Base-by-base conservation (phyloP, 1,139 yeast species). In the Arxiozyma heterogenica region DNA sequence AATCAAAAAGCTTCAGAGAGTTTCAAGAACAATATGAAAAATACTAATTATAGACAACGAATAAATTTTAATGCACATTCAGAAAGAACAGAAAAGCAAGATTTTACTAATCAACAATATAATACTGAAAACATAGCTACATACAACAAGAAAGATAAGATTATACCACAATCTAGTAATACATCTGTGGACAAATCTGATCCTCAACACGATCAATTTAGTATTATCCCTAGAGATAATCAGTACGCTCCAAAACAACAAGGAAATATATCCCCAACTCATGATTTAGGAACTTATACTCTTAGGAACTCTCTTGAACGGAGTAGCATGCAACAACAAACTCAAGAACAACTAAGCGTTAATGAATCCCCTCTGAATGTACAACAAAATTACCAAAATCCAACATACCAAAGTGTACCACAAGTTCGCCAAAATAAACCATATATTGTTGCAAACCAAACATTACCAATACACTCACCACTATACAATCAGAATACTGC, bases 11-110 rank as follows among this genome's bases (percentile, higher is more conserved):
- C 42, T 20, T 21, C 22, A 38, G 43, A 20, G 1, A 46, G 22
- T 38, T 8, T 23, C n/a, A 21, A 2, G 22, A n/a, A 20, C 30
- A 39, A 50, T 22, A 21, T 34, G 17, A 44, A 22, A 21, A 22
- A 12, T 34, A 41, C 44, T 9, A 47, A 47, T 41, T 47, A 47
- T 12, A 47, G 50, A 41, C 44, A 47, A 23, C 39, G 50, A 47
- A 47, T 47, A 12, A 47, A 41, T 23, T 47, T 47, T 12, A 18
- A 39, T 41, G 18, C 22, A 3, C 18, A 17, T 23, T 22, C n/a
- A 18, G 34, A 45, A 15, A 30, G 21, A 11, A 15, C 15, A 22
- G 41, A 17, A 20, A 30, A 17, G 17, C 42, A 46, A 11, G 43
- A 21, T 21, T 15, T 23, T 18, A 38, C 17, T 18, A 45, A 22